Evolutionary conservation across 2,329 filamentous ascomycete species (phyloP), one percentile per base, ranked within the genome.

Genomic region (Helotiales sp.): DNA sequence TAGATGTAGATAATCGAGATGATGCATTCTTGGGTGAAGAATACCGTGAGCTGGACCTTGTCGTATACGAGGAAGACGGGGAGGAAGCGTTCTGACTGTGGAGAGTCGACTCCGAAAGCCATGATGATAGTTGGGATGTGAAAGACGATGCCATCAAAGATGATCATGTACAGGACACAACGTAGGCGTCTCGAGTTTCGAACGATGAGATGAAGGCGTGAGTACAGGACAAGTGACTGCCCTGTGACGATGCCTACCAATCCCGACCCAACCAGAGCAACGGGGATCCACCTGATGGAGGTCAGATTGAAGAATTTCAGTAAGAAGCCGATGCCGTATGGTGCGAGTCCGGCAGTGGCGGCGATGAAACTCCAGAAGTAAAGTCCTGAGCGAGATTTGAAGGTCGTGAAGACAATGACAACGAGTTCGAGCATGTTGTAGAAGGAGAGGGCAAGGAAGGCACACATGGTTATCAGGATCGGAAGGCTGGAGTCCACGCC

Each of bases 311-410:
- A 81, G 54, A 43, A 82, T 68, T 83, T 83, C 70, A 85, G 75
- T 30, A 84, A 65, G 70, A 83, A 83, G 3, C 81, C 82, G 11
- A 83, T 70, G 2, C 80, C 78, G 71, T 84, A 82, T 2, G 81
- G 79, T 4, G 82, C 73, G 40, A 84, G 77, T 26, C 83, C 83
- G 13, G 78, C 76, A 11, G 81, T 80, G 1, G 82, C 79, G 11
- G 81, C 68, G n/a, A 84, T 69, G 52, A 83, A 74, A 68, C 80
- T 82, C 80, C 81, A 85, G 73, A 85, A 85, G 75, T 85, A 85
- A 10, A 84, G 77, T 3, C 82, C 82, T 30, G 74, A 76, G 58
- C 80, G 82, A 61, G 77, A 75, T 50, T 78, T 79, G 69, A 85
- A 85, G 6, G 82, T 84, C 67, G 81, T 79, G 61, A 83, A 83